Percentiles rank a stretch among this genome's conserved stretches.
Conservation (phyloP, 306 rosid genomes). For the Ormosia semicastrata region DNA sequence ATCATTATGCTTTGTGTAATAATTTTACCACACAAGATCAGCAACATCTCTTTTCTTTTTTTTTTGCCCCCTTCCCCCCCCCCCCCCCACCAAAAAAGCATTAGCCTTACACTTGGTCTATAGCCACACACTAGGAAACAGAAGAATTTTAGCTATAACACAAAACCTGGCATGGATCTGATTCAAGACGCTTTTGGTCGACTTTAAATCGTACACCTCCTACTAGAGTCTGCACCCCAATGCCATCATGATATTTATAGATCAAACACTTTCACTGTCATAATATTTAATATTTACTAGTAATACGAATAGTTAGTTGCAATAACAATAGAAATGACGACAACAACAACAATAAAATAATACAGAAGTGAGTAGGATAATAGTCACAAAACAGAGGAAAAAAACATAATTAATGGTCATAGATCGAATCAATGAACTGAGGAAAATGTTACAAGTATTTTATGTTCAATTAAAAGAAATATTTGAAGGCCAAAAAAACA, state of each 20-base stretch:
- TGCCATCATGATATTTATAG: constrained; percentile 70
- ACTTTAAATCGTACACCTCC: constrained; percentile 92
- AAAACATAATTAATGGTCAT: not conserved
- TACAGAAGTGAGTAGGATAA: not conserved
- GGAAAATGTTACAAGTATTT: not conserved
- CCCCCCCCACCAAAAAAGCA: not conserved
- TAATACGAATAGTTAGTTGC: constrained; percentile 20
- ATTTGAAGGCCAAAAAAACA: not conserved
- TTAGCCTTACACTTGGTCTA: not conserved
- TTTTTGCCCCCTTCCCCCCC: not conserved
- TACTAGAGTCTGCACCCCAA: constrained; percentile 84
- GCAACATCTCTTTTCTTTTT: not conserved
- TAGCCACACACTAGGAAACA: not conserved
- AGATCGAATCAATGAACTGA: constrained; percentile 9
- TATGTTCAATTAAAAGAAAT: not conserved
- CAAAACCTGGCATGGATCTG: constrained; percentile 85
- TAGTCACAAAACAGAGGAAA: not conserved
- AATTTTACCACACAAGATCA: constrained; percentile 10
- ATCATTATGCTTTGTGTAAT: not conserved
- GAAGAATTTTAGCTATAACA: constrained; percentile 17
- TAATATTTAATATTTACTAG: constrained; percentile 19
- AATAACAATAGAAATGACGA: constrained; percentile 21
- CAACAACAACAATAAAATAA: not conserved
- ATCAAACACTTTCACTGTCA: constrained; percentile 75
- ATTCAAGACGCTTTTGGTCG: constrained; percentile 83